These are phyloP conservation scores for Ophiosphaerella korrae DNA, from an alignment of 2,329 filamentous ascomycete genomes.

Conservation along the genomic window DNA sequence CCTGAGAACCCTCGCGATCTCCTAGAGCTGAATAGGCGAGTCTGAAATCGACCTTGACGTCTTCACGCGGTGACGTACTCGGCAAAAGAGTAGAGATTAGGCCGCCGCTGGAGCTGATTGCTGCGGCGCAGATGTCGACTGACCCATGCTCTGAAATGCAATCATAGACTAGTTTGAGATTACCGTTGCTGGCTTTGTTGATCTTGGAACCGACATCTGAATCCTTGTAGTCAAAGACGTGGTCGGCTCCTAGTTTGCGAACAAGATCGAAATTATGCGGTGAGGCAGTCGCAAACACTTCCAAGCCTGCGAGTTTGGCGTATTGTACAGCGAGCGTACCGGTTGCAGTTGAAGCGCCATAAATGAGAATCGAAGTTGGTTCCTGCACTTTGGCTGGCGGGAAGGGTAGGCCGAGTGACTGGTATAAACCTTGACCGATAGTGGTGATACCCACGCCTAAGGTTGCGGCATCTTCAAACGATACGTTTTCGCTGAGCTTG, in stretches of 20 bases:
- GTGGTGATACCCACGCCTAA: slow-evolving; percentile 59
- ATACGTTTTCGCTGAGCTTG: slow-evolving; percentile 55
- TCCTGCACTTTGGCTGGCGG: slow-evolving; percentile 50
- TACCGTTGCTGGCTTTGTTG: slow-evolving; percentile 51
- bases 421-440: slow-evolving; percentile 56
- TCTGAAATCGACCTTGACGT: slow-evolving; percentile 51
- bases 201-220: slow-evolving; percentile 54
- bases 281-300: slow-evolving; percentile 55
- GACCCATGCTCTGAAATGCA: slow-evolving; percentile 47
- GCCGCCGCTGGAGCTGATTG: slow-evolving; percentile 28
- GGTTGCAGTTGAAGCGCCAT: slow-evolving; percentile 58
- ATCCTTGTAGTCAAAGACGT: slow-evolving; percentile 58
- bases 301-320: slow-evolving; percentile 51
- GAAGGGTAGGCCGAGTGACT: slow-evolving; percentile 51
- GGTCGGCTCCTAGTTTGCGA: slow-evolving; percentile 54
- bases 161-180: slow-evolving; percentile 55
- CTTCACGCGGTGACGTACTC: slow-evolving; percentile 48
- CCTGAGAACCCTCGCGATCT: slow-evolving; percentile 37
- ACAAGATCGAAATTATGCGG: slow-evolving; percentile 56
- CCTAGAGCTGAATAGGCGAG: slow-evolving; percentile 53
- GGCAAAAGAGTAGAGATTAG: slow-evolving; percentile 26
- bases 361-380: slow-evolving; percentile 52
- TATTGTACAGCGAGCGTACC: slow-evolving; percentile 58
- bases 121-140: slow-evolving; percentile 22
- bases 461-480: slow-evolving; percentile 60